phyloP scores from a whole-genome alignment of 73 alveolate species.

The Stentor roeselii region DNA sequence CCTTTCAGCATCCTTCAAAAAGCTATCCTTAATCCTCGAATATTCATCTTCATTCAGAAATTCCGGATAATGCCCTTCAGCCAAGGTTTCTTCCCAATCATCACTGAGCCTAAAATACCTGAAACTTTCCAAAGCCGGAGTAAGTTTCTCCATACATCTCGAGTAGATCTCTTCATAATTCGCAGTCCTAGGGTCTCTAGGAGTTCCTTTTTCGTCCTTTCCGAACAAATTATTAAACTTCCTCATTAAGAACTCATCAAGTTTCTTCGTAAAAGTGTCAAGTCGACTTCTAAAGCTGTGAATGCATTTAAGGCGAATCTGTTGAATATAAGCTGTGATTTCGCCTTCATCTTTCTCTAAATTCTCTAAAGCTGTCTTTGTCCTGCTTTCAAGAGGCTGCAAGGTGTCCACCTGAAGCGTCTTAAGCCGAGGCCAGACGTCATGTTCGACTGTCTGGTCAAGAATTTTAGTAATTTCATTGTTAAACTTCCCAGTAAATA shows the following conservation, averaged over 20 bases:
- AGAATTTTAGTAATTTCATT: neutral
- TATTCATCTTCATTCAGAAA: neutral
- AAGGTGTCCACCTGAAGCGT: neutral
- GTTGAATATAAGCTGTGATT: neutral
- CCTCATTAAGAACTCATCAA: neutral
- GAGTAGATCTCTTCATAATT: neutral
- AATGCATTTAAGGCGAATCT: neutral
- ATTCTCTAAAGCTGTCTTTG: neutral
- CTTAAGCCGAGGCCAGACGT: neutral
- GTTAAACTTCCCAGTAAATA: neutral
- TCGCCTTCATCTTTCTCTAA: neutral
- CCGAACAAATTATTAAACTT: neutral
- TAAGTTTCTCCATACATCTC: neutral
- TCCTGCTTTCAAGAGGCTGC: constrained; percentile 5
- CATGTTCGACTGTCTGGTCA: neutral
- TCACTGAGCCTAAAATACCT: neutral
- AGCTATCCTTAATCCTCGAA: neutral
- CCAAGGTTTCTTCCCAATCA: constrained; percentile 2
- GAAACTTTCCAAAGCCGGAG: neutral
- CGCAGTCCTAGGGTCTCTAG: constrained; percentile 7
- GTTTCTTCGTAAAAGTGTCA: neutral
- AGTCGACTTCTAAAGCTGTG: neutral
- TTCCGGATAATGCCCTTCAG: neutral
- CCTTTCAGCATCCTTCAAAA: constrained; percentile 15
- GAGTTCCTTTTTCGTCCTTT: constrained; percentile 14